These are phyloP conservation scores for Melaleuca quinquenervia DNA, from an alignment of 345 rosid species.

Conservation along the genomic window DNA sequence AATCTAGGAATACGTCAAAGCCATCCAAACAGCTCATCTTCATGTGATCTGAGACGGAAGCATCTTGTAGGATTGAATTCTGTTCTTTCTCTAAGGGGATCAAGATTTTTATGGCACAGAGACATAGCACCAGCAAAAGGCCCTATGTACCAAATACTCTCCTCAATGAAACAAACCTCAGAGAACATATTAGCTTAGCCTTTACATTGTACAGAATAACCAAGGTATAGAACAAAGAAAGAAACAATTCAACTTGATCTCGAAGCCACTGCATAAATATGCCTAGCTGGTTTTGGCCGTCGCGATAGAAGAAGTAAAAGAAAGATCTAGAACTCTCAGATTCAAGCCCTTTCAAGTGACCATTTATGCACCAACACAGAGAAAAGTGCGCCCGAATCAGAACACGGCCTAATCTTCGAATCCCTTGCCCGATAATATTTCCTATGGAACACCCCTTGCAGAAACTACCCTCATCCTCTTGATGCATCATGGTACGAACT, in stretches of 20 bases:
- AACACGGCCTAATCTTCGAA: neutral
- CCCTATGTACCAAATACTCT: neutral
- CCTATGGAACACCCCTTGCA: neutral
- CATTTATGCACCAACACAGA: neutral
- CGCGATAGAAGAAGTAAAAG: neutral
- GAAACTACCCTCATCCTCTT: neutral
- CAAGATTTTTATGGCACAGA: neutral
- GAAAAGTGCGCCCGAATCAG: neutral
- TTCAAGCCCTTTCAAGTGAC: neutral
- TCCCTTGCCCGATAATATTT: neutral
- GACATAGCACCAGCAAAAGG: neutral
- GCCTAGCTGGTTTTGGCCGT: neutral
- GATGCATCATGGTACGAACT: too few relatives aligned
- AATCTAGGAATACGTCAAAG: too few relatives aligned
- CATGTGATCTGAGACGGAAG: neutral
- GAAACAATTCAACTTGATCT: neutral
- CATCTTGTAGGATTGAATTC: neutral
- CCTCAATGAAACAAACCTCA: neutral
- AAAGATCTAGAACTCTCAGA: neutral
- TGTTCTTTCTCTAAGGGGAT: neutral
- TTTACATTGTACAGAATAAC: neutral
- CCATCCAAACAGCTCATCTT: neutral
- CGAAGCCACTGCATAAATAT: neutral
- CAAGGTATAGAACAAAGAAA: neutral
- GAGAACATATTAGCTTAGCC: neutral